Conservation (phyloP, 352 stramenopile species). For the Pseudoperonospora humuli region DNA sequence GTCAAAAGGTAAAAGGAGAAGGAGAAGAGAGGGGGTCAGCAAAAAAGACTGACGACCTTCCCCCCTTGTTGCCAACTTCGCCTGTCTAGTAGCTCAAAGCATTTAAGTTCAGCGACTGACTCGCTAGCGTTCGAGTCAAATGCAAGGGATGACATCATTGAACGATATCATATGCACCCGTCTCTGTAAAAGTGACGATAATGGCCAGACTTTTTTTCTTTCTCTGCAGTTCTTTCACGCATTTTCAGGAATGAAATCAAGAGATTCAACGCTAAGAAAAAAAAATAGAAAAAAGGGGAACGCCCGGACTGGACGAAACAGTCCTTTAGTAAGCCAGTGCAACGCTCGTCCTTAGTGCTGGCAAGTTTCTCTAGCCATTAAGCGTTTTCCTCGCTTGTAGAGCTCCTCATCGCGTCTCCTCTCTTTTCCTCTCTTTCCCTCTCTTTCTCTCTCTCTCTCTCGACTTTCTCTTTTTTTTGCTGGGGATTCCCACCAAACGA, state of each 20-base stretch:
- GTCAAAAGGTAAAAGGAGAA: no score
- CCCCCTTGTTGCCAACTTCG: no score
- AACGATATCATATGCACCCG: no score
- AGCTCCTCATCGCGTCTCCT: conserved; percentile 12
- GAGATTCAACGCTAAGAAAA: not conserved
- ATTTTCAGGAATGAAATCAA: not conserved
- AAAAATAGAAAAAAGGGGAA: conserved; percentile 27
- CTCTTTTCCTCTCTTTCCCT: not conserved
- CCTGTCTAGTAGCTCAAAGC: conserved; percentile 6
- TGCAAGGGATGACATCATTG: no score
- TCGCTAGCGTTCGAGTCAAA: no score
- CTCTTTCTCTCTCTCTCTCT: not conserved
- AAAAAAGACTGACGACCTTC: no score
- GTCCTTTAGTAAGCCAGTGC: conserved; percentile 21
- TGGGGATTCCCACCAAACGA: conserved; percentile 8
- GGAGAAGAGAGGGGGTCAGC: no score
- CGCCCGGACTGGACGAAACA: conserved; percentile 24
- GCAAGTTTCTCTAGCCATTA: conserved; percentile 20
- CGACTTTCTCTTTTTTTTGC: not conserved
- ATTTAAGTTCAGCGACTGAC: conserved; percentile 17
- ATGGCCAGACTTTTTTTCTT: no score
- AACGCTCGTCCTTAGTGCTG: conserved; percentile 9
- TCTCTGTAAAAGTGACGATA: no score
- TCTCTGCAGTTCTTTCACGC: no score
- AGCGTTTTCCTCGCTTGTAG: conserved; percentile 18